Evolutionary conservation across 306 rosid species (phyloP).

Genomic region (Aeschynomene evenia): DNA sequence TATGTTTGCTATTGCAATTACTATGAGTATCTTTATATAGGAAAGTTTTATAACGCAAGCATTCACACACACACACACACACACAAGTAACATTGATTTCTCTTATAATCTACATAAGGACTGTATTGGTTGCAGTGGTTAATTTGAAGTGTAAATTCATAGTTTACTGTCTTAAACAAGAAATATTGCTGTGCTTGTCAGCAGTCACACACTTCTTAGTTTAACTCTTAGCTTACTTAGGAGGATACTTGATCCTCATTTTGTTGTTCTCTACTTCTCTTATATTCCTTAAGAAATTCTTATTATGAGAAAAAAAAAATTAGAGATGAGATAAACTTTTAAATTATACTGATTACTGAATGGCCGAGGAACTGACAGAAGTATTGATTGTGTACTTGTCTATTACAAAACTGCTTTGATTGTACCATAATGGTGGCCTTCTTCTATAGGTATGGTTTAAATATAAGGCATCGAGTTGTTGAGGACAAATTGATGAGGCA

Average conservation of each 20-base stretch:
- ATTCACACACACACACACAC: background rate
- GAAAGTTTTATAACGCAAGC: constrained; percentile 18
- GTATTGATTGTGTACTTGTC: constrained; percentile 12
- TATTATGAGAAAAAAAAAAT: background rate
- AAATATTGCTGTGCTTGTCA: constrained; percentile 19
- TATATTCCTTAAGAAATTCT: constrained; percentile 8
- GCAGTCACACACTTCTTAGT: background rate
- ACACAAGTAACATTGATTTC: background rate
- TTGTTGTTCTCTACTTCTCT: background rate
- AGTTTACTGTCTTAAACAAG: background rate
- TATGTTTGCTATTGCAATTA: constrained; percentile 34
- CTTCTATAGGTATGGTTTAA: constrained; percentile 63
- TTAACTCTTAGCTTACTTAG: constrained; percentile 12
- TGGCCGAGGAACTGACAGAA: background rate
- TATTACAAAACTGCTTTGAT: constrained; percentile 21
- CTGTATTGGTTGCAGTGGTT: background rate
- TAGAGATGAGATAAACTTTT: background rate
- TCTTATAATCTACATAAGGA: background rate
- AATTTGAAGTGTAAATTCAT: constrained; percentile 4
- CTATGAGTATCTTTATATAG: background rate
- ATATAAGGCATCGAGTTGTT: constrained; percentile 65
- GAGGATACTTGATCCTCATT: background rate
- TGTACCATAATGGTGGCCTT: constrained; percentile 14
- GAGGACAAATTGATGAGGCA: constrained; percentile 97
- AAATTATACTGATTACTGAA: background rate